phyloP scores from a whole-genome alignment of 495 filamentous ascomycete species.

The Annulohypoxylon nitens region DNA sequence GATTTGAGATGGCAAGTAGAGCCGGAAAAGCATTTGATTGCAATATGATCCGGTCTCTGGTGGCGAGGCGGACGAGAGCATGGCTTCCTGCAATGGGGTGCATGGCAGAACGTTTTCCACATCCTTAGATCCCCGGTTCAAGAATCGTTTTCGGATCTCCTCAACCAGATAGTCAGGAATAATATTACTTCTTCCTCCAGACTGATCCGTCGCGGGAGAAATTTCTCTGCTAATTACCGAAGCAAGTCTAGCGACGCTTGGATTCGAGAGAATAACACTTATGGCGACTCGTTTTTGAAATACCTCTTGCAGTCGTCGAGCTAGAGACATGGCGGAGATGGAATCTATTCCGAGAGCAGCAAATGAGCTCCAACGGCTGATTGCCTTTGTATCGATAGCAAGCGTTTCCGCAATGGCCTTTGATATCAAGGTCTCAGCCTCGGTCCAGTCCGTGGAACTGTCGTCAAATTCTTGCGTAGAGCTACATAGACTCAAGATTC shows the following conservation, averaged over 20 bases:
- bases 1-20: constrained; percentile 37
- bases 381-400: constrained; percentile 64
- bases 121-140: constrained; percentile 42
- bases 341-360: constrained; percentile 78
- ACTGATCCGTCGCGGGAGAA: background rate
- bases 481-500: constrained; percentile 31
- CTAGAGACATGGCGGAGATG: constrained; percentile 79
- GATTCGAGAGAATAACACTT: constrained; percentile 72
- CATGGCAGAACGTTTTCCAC: constrained; percentile 76
- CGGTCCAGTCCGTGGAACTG: constrained; percentile 63
- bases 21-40: constrained; percentile 60
- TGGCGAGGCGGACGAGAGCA: constrained; percentile 69
- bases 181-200: constrained; percentile 13
- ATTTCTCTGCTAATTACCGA: constrained; percentile 29
- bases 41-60: constrained; percentile 53
- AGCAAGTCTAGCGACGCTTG: constrained; percentile 69
- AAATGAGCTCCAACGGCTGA: constrained; percentile 64
- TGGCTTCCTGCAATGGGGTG: constrained; percentile 84
- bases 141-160: constrained; percentile 52
- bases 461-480: constrained; percentile 44
- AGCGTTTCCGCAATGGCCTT: constrained; percentile 60
- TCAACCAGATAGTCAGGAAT: constrained; percentile 57
- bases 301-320: constrained; percentile 61
- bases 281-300: constrained; percentile 65
- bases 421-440: constrained; percentile 64